Evolutionary conservation across 2,329 filamentous ascomycete species (phyloP).

Genomic region (Exophiala viscosa): DNA sequence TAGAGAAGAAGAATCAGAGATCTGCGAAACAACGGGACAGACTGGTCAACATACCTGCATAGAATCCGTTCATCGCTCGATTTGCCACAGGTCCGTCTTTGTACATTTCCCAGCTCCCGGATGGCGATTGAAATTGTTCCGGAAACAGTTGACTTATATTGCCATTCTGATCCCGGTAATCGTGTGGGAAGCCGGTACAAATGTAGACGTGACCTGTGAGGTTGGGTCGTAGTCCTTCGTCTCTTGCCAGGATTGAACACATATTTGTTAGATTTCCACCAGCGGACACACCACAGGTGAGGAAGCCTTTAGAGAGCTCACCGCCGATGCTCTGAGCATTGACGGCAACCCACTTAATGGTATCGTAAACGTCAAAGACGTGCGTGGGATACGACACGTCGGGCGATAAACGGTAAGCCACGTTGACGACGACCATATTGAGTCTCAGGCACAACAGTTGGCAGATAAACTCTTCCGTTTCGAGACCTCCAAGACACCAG

Average conservation of each 20-base stretch:
- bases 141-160: conserved; percentile 4
- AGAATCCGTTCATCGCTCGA: conserved; percentile 9
- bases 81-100: conserved; percentile 12
- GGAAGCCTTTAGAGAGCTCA: conserved; percentile 17
- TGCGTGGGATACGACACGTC: conserved; percentile 20
- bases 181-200: conserved; percentile 16
- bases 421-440: conserved; percentile 19
- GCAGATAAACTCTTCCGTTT: conserved; percentile 20
- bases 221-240: conserved; percentile 10
- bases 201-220: conserved; percentile 16
- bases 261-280: conserved; percentile 10
- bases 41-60: conserved; percentile 8
- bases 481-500: conserved; percentile 15
- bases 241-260: conserved; percentile 11
- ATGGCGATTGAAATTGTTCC: conserved; percentile 8
- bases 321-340: conserved; percentile 9
- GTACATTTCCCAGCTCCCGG: conserved; percentile 12
- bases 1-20: not conserved
- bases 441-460: conserved; percentile 13
- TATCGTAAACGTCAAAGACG: conserved; percentile 31
- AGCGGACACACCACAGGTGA: conserved; percentile 10
- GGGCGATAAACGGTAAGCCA: conserved; percentile 25
- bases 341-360: conserved; percentile 31
- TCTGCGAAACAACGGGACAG: not conserved
- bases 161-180: conserved; percentile 1